These are phyloP conservation scores for Logfia minima DNA, from an alignment of 129 eudicot species.

Conservation along the genomic window DNA sequence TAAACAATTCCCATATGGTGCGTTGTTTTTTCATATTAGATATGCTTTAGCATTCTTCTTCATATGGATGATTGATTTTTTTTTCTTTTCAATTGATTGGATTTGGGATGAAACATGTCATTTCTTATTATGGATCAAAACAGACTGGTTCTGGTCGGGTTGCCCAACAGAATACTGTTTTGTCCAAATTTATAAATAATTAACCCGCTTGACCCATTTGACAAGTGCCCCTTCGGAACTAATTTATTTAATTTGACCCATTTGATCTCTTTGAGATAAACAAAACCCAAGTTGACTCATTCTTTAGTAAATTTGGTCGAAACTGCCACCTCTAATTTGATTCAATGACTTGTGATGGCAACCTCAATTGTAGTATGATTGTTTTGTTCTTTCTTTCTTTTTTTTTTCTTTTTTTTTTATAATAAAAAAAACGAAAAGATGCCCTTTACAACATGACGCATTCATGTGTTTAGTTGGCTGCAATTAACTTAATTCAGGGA, in stretches of 20 bases:
- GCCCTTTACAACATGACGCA: constrained; percentile 31
- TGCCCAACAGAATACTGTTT: background rate
- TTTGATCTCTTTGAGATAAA: background rate
- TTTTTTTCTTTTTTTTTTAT: background rate
- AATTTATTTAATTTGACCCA: background rate
- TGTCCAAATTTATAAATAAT: background rate
- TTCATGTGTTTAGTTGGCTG: constrained; percentile 29
- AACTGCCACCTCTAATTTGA: background rate
- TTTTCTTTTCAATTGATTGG: constrained; percentile 3
- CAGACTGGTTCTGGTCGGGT: background rate
- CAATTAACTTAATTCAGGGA: constrained; percentile 25
- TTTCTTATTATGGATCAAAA: background rate
- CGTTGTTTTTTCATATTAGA: constrained; percentile 22
- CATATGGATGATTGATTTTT: background rate
- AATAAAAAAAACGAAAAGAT: constrained; percentile 9
- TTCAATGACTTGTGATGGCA: constrained; percentile 6
- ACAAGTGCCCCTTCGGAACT: background rate
- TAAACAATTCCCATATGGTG: constrained; percentile 92
- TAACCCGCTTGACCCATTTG: background rate
- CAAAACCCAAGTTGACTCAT: background rate
- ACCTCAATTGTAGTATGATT: constrained; percentile 6
- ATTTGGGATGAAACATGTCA: background rate
- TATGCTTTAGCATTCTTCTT: background rate
- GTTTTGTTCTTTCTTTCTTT: background rate
- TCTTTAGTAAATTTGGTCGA: constrained; percentile 6